Conservation (phyloP, 2,329 filamentous ascomycete genomes). For the Colletotrichum graminicola region DNA sequence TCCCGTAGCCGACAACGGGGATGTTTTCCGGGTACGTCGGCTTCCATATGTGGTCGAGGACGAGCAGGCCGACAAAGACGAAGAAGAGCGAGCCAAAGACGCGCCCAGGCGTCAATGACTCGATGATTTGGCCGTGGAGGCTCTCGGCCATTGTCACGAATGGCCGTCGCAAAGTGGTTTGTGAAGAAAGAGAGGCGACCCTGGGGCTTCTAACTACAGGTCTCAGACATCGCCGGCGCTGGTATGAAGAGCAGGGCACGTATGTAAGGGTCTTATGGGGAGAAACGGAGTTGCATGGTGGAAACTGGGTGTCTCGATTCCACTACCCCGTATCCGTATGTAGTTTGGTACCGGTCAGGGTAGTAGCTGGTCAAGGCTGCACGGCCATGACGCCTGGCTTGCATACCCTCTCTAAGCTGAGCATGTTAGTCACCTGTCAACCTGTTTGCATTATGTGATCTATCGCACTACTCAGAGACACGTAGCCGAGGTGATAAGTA, state of each 20-base stretch:
- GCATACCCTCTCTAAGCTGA: neutral
- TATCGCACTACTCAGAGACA: neutral
- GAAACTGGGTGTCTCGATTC: neutral
- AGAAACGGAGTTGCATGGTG: constrained; percentile 23
- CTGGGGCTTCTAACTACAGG: neutral
- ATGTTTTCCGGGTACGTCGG: constrained; percentile 56
- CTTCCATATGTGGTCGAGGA: constrained; percentile 55
- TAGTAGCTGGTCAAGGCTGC: constrained; percentile 15
- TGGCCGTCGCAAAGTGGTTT: neutral
- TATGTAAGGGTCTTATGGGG: neutral
- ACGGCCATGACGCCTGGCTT: constrained; percentile 30
- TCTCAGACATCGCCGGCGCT: constrained; percentile 13
- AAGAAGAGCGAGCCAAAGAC: constrained; percentile 47
- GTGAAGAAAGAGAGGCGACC: neutral
- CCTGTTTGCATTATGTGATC: constrained; percentile 5
- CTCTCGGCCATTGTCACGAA: constrained; percentile 32
- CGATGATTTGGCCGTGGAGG: constrained; percentile 46
- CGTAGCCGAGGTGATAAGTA: neutral
- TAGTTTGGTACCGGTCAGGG: neutral
- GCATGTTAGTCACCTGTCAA: constrained; percentile 14
- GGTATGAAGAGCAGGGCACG: neutral
- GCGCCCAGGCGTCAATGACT: constrained; percentile 49
- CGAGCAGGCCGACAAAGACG: constrained; percentile 54
- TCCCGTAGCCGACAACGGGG: constrained; percentile 56
- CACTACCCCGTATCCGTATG: neutral